phyloP scores from a whole-genome alignment of 139 green algal genomes.

The Chlamydomonas schloesseri region DNA sequence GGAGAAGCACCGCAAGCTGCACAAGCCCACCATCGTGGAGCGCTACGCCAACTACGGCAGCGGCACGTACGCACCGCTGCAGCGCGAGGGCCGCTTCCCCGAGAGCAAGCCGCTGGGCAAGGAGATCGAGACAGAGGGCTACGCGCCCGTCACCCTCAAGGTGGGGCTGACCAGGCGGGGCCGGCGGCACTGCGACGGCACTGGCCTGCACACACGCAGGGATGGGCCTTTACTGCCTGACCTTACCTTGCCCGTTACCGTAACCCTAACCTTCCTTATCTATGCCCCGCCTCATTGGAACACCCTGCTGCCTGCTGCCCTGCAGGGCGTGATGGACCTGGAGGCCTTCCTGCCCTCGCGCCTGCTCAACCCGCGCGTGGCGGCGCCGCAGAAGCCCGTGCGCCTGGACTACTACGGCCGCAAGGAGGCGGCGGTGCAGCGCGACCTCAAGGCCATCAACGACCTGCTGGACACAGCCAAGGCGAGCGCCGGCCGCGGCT shows the following conservation, averaged over 20 bases:
- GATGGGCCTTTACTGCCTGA: too few species aligned
- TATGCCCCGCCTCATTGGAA: too few species aligned
- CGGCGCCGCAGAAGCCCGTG: constrained; percentile 34
- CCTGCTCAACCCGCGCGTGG: constrained; percentile 53
- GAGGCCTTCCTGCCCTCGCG: constrained; percentile 60
- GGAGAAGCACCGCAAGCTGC: constrained; percentile 63
- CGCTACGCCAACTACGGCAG: constrained; percentile 76
- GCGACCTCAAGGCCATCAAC: constrained; percentile 70
- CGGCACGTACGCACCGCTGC: constrained; percentile 78
- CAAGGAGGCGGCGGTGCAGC: constrained; percentile 61
- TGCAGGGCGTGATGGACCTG: constrained; percentile 63
- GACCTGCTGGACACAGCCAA: constrained; percentile 71
- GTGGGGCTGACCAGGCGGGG: too few species aligned
- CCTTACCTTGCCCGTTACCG: background rate
- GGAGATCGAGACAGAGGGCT: constrained; percentile 74
- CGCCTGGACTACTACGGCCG: constrained; percentile 69
- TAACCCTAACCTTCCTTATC: background rate
- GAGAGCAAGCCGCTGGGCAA: constrained; percentile 62
- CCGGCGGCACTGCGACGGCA: too few species aligned
- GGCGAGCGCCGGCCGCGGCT: constrained; percentile 54
- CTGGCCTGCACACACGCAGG: too few species aligned
- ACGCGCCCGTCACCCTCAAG: constrained; percentile 58
- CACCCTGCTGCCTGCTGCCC: background rate
- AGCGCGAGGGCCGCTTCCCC: constrained; percentile 76
- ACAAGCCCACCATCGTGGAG: constrained; percentile 63